Percentiles rank a stretch among this genome's conserved stretches.
These are phyloP conservation scores for Suhomyces ambrosiae DNA, from an alignment of 1,139 yeast species.

Conservation along the genomic window DNA sequence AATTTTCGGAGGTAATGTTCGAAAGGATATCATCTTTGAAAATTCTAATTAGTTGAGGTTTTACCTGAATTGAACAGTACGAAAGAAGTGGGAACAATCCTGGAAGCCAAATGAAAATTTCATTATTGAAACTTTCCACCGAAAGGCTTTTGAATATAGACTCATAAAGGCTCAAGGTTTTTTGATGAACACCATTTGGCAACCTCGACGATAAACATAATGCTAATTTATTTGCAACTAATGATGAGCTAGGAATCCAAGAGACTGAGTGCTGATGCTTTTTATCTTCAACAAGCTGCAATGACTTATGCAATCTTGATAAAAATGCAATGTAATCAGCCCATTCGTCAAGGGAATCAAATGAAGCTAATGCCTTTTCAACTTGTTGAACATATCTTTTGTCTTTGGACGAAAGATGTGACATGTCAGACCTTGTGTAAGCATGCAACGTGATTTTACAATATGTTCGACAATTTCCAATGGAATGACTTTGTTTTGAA, in stretches of 20 bases:
- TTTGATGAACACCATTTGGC: constrained; percentile 95
- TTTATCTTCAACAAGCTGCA: constrained; percentile 40
- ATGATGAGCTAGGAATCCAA: constrained; percentile 43
- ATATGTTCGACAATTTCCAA: too few species aligned
- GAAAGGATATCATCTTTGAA: constrained; percentile 56
- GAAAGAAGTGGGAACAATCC: constrained; percentile 85
- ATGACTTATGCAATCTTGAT: constrained; percentile 72
- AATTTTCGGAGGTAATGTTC: constrained; percentile 48
- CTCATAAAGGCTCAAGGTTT: constrained; percentile 76
- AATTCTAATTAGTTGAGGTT: constrained; percentile 68
- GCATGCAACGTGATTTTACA: not conserved
- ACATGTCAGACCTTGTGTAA: not conserved
- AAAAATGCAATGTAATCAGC: constrained; percentile 96
- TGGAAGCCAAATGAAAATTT: constrained; percentile 77
- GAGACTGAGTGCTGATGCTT: constrained; percentile 39
- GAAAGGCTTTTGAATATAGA: constrained; percentile 67
- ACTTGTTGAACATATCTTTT: constrained; percentile 66
- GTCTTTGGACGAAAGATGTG: constrained; percentile 52
- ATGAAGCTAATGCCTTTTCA: constrained; percentile 74
- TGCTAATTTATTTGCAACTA: constrained; percentile 53
- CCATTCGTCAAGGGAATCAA: constrained; percentile 92
- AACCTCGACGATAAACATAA: constrained; percentile 74
- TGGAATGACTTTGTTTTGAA: too few species aligned
- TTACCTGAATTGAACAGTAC: constrained; percentile 85
- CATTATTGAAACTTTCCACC: constrained; percentile 48